Percentiles rank a stretch among this genome's conserved stretches.
Evolutionary conservation across 2,329 filamentous ascomycete species (phyloP).

Genomic region (Pseudogymnoascus sp.): DNA sequence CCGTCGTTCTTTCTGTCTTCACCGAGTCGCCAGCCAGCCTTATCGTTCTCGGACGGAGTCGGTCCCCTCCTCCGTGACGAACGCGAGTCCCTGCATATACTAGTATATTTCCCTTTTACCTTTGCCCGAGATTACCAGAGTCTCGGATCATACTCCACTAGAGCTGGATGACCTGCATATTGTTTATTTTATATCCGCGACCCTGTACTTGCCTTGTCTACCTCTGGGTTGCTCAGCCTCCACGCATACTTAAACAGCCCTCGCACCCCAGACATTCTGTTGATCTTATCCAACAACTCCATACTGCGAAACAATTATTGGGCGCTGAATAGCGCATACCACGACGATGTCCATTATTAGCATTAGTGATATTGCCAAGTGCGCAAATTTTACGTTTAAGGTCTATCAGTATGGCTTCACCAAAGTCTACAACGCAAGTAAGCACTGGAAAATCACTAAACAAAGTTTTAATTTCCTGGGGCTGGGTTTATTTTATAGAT

Average conservation of each 20-base stretch:
- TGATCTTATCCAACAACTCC: not conserved
- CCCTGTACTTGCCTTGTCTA: not conserved
- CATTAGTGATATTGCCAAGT: not conserved
- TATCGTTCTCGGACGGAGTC: not conserved
- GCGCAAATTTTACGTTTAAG: not conserved
- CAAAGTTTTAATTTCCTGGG: not conserved
- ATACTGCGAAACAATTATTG: slow-evolving; percentile 3
- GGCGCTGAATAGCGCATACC: slow-evolving; percentile 1
- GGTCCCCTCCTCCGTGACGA: not conserved
- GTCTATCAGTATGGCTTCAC: slow-evolving; percentile 1
- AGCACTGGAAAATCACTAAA: not conserved
- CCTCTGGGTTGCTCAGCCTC: not conserved
- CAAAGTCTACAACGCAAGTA: not conserved
- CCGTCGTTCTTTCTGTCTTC: not conserved
- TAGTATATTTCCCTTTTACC: not conserved
- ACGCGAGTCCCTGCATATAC: not conserved
- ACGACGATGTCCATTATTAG: not conserved
- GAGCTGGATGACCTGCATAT: slow-evolving; percentile 4
- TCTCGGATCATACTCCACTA: not conserved
- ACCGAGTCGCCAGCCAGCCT: not conserved
- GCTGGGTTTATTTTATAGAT: not conserved
- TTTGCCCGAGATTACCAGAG: not conserved
- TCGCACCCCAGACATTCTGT: not conserved
- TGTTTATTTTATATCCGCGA: not conserved
- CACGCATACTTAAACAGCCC: not conserved